Evolutionary conservation across 1,284 basidiomycete species (phyloP).

Genomic region (Sphagnurus paluster): DNA sequence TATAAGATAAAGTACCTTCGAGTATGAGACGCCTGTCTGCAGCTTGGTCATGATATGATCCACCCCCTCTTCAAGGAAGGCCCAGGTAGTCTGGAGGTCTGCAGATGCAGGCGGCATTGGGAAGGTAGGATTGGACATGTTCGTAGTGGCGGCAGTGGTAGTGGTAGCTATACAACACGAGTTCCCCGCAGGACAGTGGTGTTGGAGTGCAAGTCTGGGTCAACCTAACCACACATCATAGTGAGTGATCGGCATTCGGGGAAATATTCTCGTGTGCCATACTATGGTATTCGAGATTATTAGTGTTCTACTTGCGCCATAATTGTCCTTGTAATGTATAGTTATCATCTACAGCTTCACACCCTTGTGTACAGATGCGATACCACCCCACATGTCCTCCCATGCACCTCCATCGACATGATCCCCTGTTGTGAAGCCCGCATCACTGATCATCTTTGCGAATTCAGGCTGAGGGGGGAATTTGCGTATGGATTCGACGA

Average conservation of each 20-base stretch:
- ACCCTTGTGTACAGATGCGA: constrained; percentile 83
- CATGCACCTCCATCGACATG: constrained; percentile 88
- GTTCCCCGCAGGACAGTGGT: constrained; percentile 11
- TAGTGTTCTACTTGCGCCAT: constrained; percentile 2
- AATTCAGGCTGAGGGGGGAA: constrained; percentile 94
- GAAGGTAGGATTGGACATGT: constrained; percentile 15
- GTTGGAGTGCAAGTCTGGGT: constrained; percentile 5
- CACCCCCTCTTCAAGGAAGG: constrained; percentile 85
- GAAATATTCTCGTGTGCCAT: neutral
- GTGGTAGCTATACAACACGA: constrained; percentile 5
- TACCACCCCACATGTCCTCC: constrained; percentile 84
- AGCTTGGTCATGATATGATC: constrained; percentile 91
- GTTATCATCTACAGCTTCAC: constrained; percentile 62
- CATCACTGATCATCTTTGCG: constrained; percentile 86
- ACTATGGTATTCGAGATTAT: neutral
- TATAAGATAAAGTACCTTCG: constrained; percentile 18
- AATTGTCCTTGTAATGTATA: neutral
- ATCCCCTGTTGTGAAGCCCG: constrained; percentile 80
- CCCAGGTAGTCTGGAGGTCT: constrained; percentile 84
- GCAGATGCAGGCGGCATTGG: constrained; percentile 38
- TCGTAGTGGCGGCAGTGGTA: constrained; percentile 19
- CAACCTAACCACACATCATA: constrained; percentile 7
- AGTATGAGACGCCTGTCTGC: constrained; percentile 81
- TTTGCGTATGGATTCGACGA: constrained; percentile 95
- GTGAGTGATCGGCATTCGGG: constrained; percentile 16